Conservation (phyloP, 179 eudicot species). For the Actinidia arguta region DNA sequence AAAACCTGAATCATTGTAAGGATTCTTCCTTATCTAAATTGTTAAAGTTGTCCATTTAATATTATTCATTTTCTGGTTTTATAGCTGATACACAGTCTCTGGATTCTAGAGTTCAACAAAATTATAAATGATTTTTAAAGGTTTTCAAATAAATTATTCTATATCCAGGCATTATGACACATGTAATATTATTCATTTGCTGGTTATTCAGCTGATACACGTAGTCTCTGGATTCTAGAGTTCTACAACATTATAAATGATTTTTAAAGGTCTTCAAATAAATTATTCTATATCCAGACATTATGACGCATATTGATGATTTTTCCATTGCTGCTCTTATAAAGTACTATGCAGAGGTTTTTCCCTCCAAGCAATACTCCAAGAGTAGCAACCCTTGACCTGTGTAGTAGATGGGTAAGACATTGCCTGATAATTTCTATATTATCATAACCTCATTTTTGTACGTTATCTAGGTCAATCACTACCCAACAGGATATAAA, state of each 20-base stretch:
- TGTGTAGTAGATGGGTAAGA: conserved; percentile 99
- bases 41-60: not conserved
- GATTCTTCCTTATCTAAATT: not conserved
- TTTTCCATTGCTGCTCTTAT: conserved; percentile 82
- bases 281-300: conserved; percentile 72
- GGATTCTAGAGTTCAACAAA: no score
- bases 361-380: conserved; percentile 86
- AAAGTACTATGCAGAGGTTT: conserved; percentile 69
- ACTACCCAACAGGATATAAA: conserved; percentile 81
- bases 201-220: not conserved
- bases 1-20: not conserved
- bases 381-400: conserved; percentile 82
- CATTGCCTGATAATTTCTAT: not conserved
- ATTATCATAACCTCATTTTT: conserved; percentile 20
- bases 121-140: no score
- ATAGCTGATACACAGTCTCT: no score
- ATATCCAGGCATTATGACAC: no score
- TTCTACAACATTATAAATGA: no score
- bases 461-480: conserved; percentile 79
- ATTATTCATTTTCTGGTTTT: no score
- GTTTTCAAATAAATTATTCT: no score
- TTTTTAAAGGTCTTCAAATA: no score
- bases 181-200: not conserved
- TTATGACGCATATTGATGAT: no score
- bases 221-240: no score